phyloP scores from a whole-genome alignment of 352 stramenopile genomes.

The Globisporangium middletonii region DNA sequence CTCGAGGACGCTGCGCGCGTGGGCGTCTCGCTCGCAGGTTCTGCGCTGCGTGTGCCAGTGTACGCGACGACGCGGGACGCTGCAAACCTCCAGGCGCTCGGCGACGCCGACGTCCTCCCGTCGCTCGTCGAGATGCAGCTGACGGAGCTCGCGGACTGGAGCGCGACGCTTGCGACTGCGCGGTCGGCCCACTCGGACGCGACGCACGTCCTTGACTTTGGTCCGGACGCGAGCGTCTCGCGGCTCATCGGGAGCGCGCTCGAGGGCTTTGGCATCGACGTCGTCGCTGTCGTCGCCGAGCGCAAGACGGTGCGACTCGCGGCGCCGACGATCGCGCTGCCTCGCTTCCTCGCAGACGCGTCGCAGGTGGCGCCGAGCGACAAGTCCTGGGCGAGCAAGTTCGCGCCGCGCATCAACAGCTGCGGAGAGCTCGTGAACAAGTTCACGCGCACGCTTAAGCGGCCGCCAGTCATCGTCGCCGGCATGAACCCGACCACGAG shows the following conservation, averaged over 20 bases:
- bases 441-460: constrained; percentile 71
- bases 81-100: constrained; percentile 46
- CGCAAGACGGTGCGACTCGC: constrained; percentile 21
- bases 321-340: constrained; percentile 29
- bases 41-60: constrained; percentile 58
- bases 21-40: constrained; percentile 30
- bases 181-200: constrained; percentile 24
- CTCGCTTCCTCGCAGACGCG: constrained; percentile 32
- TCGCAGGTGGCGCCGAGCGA: constrained; percentile 3
- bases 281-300: constrained; percentile 47
- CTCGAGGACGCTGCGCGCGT: constrained; percentile 21
- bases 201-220: constrained; percentile 78
- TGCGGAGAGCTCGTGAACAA: constrained; percentile 58
- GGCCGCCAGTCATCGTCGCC: constrained; percentile 71
- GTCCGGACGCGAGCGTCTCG: constrained; percentile 47
- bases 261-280: constrained; percentile 48
- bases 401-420: constrained; percentile 34
- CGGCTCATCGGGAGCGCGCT: constrained; percentile 34
- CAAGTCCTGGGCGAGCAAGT: constrained; percentile 47
- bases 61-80: constrained; percentile 47
- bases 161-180: constrained; percentile 37
- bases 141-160: constrained; percentile 54
- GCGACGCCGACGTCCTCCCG: constrained; percentile 31
- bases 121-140: constrained; percentile 64
- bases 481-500: constrained; percentile 87